These are phyloP conservation scores for Colletotrichum truncatum DNA, from an alignment of 2,329 filamentous ascomycete genomes.

Conservation along the genomic window DNA sequence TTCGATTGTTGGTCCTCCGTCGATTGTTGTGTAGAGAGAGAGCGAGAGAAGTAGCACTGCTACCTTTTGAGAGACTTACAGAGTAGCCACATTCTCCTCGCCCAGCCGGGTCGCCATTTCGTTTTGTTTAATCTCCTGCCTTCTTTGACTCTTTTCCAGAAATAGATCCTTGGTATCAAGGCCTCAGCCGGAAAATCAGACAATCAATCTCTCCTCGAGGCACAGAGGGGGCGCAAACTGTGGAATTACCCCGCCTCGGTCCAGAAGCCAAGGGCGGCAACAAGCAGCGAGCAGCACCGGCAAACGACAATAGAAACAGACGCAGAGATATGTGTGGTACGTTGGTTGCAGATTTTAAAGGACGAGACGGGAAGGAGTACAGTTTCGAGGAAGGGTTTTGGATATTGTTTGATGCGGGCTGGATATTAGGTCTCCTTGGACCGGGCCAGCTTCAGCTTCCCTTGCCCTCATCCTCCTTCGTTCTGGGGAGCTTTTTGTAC, in stretches of 20 bases:
- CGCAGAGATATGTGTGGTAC: slow-evolving; percentile 11
- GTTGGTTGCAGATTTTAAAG: not conserved
- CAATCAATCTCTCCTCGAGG: not conserved
- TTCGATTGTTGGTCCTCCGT: not conserved
- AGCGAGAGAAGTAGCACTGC: not conserved
- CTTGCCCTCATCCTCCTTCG: slow-evolving; percentile 1
- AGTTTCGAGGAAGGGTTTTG: not conserved
- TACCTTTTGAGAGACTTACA: slow-evolving; percentile 48
- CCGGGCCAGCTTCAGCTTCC: not conserved
- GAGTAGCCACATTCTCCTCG: slow-evolving; percentile 60
- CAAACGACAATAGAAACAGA: not conserved
- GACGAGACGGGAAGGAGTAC: not conserved
- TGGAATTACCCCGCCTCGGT: slow-evolving; percentile 28
- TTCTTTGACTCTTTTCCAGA: not conserved
- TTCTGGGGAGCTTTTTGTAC: slow-evolving; percentile 12
- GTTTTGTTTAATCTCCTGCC: not conserved
- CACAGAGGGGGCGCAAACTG: slow-evolving; percentile 12
- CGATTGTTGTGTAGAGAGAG: not conserved
- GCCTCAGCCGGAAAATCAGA: not conserved
- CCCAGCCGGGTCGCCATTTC: slow-evolving; percentile 57
- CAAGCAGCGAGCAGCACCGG: no score
- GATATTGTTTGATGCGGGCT: not conserved
- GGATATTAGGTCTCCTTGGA: slow-evolving; percentile 2
- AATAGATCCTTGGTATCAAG: not conserved
- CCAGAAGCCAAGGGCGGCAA: slow-evolving; percentile 27